These are phyloP conservation scores for Aphanoascus verrucosus DNA, from an alignment of 2,329 filamentous ascomycete genomes.

Conservation along the genomic window DNA sequence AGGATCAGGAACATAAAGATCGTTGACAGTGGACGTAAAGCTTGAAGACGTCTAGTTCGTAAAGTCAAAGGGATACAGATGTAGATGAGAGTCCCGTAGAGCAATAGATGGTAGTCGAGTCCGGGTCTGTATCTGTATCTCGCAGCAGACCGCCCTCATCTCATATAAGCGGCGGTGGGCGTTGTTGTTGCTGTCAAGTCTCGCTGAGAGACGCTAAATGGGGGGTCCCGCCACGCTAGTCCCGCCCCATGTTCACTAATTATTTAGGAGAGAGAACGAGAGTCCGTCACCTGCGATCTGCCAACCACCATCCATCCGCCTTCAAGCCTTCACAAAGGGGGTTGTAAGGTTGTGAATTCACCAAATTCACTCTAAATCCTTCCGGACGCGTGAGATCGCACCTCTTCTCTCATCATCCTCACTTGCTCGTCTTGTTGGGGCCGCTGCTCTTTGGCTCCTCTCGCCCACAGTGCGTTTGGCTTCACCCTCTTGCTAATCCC, in stretches of 20 bases:
- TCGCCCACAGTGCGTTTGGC: not conserved
- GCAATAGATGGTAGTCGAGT: too few species aligned
- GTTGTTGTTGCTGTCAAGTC: too few species aligned
- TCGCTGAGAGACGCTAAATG: not conserved
- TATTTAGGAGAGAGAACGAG: not conserved
- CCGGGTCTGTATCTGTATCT: too few species aligned
- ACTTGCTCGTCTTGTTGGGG: not conserved
- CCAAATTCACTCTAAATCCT: not conserved
- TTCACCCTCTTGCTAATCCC: not conserved
- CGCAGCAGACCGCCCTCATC: too few species aligned
- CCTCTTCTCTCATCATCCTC: not conserved
- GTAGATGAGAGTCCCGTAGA: too few species aligned
- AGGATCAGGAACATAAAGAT: not conserved
- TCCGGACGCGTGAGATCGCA: not conserved
- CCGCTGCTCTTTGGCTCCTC: not conserved
- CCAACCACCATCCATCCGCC: constrained; percentile 3
- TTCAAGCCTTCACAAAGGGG: constrained; percentile 7
- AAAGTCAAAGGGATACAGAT: too few species aligned
- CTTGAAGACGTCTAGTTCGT: too few species aligned
- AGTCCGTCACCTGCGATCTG: not conserved
- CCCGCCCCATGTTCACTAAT: not conserved
- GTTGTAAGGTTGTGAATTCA: not conserved
- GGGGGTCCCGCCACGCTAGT: not conserved
- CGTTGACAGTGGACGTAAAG: too few species aligned
- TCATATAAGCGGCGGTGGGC: too few species aligned